Base-by-base conservation (phyloP, 1,284 basidiomycete genomes). In the Inonotus hispidus region DNA sequence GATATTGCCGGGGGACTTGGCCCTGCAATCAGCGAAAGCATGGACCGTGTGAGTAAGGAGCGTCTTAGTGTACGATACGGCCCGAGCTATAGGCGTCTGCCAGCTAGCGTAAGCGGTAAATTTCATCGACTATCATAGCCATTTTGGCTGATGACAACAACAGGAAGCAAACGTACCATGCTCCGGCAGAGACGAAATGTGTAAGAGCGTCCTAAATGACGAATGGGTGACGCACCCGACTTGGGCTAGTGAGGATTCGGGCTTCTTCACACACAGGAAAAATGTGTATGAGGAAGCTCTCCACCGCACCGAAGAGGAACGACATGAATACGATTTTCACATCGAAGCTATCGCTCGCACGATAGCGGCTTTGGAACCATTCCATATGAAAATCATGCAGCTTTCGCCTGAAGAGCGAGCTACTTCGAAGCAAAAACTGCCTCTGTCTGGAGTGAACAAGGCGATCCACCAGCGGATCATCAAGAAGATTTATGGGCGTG, bases 311-410 rank as follows among this genome's bases (percentile, higher is more conserved):
- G 96, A 99, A 71, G 96, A 99, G 72, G 97, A 99, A 73, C 87
- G 96, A 10, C 96, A 98, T 75, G 96, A 98, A 74, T 99, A 98
- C 73, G 96, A 98, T 74, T 99, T 97, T 78, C 94, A 99, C 73
- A 94, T 98, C 69, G 96, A 98, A 71, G 96, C 95, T n/a, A 93
- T 98, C 68, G 82, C 89, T 21, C 89, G 95, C 54, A 98, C 96
- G 7, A 96, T 98, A 68, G 82, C 85, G 6, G 81, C 95, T 67
- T 87, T 99, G 27, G 96, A 99, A 70, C 95, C 96, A 1, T 88
- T 98, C 66, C 90, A 90, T 69, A 88, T 88, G 71, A 93, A 96
- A 72, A 94, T 98, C 68, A 81, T 85, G 19, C 84, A 87, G 65
- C 87, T 98, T 75, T 82, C 81, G 59, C 79, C 81, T 0, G 93